Base-by-base conservation (phyloP, 371 early-diverging fungal species). In the Rhizopus sp. region DNA sequence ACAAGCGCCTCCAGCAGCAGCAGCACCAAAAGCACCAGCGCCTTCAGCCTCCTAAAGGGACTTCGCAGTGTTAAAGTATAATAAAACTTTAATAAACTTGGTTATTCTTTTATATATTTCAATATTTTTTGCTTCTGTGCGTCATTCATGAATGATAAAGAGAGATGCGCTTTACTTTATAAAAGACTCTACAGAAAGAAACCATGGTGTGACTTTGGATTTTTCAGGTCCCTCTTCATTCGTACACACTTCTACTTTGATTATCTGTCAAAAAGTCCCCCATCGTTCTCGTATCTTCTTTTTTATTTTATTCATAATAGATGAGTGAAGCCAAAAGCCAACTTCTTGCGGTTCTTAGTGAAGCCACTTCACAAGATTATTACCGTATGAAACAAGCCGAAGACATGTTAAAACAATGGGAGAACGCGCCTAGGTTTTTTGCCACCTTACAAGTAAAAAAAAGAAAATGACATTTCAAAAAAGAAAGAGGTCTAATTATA, bases 371-470 rank as follows among this genome's bases (percentile, higher is more conserved):
- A 12, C 88, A 88, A 64, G 86, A 89, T 42, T 82, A 81, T 44
- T 62, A 55, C 7, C 76, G 81, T 32, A 78, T 93, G 64, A 80
- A 74, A 56, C 77, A 70, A 57, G 92, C 92, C 0, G 91, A 91
- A 52, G 77, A 77, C n/a, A 75, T 82, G 55, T 73, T 94, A 33
- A 83, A 87, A 49, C 76, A 82, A 47, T 93, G 93, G 91, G 92
- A 92, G 56, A 82, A 79, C 17, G 77, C 75, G 17, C 85, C 90
- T 8, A 82, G 81, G 47, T 93, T 89, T 67, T 82, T 91, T 62
- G 78, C 85, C 7, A 86, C 83, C 0, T 77, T 93, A 34, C 90
- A 90, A 78, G 90, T 90, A 66, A 57, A 29, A 7, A 50, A 34
- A 23, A n/a, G n/a, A 23, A 23, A 23, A 23, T 23, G 23, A 23